Conservation (phyloP, 2,329 filamentous ascomycete genomes). For the Calonectria naviculata region DNA sequence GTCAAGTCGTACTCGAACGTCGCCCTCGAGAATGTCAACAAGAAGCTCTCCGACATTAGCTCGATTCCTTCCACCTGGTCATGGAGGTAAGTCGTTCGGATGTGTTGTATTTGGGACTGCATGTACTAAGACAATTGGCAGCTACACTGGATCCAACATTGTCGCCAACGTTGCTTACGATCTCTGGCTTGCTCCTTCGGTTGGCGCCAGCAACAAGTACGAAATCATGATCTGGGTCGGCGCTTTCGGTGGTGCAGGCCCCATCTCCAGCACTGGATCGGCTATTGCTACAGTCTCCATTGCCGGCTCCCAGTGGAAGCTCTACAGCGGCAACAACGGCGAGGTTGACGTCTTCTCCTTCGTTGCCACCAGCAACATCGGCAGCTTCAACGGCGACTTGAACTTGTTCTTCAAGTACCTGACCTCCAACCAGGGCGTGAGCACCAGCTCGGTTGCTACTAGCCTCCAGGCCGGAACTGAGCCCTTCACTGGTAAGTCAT, state of each 20-base stretch:
- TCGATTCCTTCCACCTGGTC: slow-evolving; percentile 50
- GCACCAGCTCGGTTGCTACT: slow-evolving; percentile 24
- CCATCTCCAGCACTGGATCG: slow-evolving; percentile 51
- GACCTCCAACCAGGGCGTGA: slow-evolving; percentile 52
- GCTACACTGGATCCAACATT: slow-evolving; percentile 42
- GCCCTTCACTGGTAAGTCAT: slow-evolving; percentile 58
- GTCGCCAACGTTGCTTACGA: slow-evolving; percentile 70
- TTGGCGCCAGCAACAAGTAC: slow-evolving; percentile 57
- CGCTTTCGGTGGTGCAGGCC: slow-evolving; percentile 66
- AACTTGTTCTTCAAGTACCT: slow-evolving; percentile 68
- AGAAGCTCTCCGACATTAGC: slow-evolving; percentile 47
- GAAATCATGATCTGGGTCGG: slow-evolving; percentile 75
- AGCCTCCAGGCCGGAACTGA: slow-evolving; percentile 57
- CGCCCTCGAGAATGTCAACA: slow-evolving; percentile 49
- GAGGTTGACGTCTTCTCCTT: slow-evolving; percentile 69
- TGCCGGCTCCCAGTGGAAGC: slow-evolving; percentile 62
- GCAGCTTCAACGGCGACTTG: slow-evolving; percentile 66
- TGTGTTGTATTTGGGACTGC: background rate
- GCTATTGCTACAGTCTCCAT: slow-evolving; percentile 58
- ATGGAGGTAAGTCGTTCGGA: slow-evolving; percentile 23
- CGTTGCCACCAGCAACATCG: slow-evolving; percentile 51
- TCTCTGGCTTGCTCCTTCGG: slow-evolving; percentile 63
- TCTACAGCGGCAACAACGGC: slow-evolving; percentile 69
- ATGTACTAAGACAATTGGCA: slow-evolving; percentile 33
- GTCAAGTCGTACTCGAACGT: slow-evolving; percentile 60